Percentiles rank a stretch among this genome's conserved stretches.
phyloP scores from a whole-genome alignment of 1,139 yeast species.

The Sugiyamaella castrensis region DNA sequence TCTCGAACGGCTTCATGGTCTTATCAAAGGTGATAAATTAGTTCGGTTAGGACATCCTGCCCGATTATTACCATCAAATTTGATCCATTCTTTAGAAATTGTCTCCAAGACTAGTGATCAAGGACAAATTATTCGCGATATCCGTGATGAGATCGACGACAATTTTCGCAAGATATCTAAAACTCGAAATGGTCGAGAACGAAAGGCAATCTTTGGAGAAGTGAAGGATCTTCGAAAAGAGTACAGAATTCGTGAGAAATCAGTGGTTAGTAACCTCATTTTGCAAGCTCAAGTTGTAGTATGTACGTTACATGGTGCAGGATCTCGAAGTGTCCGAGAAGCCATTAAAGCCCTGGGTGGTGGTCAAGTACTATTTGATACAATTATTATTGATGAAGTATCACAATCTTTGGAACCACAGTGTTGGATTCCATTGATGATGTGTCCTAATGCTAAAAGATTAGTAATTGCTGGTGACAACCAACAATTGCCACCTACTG shows the following conservation, averaged over 20 bases:
- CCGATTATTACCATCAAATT: constrained; percentile 59
- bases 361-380: constrained; percentile 55
- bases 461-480: constrained; percentile 66
- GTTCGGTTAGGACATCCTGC: constrained; percentile 94
- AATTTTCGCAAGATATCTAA: constrained; percentile 60
- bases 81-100: constrained; percentile 74
- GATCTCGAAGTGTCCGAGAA: constrained; percentile 61
- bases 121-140: constrained; percentile 63
- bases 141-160: constrained; percentile 65
- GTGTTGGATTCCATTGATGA: constrained; percentile 91
- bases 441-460: constrained; percentile 56
- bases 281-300: constrained; percentile 65
- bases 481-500: constrained; percentile 65
- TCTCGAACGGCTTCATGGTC: constrained; percentile 65
- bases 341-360: constrained; percentile 37
- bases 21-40: constrained; percentile 51
- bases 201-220: constrained; percentile 65
- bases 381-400: constrained; percentile 90
- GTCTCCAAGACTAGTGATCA: constrained; percentile 61
- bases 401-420: constrained; percentile 94
- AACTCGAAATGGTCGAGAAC: constrained; percentile 60
- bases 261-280: constrained; percentile 58
- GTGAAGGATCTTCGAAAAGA: constrained; percentile 70
- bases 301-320: constrained; percentile 85
- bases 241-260: constrained; percentile 60